Evolutionary conservation across 805 yeast species (phyloP).

Genomic region (Metschnikowia sp.): DNA sequence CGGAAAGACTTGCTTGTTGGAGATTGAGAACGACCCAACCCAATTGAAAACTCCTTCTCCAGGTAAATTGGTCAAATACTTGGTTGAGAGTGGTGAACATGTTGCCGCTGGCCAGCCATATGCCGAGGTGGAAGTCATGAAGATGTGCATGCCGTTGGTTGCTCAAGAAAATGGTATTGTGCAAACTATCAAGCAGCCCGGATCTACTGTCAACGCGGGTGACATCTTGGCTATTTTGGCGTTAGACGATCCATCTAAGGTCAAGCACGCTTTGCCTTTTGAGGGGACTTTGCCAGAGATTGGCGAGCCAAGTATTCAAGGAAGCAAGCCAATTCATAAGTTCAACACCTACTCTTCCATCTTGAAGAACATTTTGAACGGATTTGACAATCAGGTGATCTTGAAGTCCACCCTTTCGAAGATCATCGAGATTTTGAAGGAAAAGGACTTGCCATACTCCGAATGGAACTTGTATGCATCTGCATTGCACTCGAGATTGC

Average conservation of each 20-base stretch:
- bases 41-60: constrained; percentile 98
- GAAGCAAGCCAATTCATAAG: constrained; percentile 79
- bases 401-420: constrained; percentile 79
- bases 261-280: constrained; percentile 92
- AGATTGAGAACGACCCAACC: constrained; percentile 96
- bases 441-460: constrained; percentile 83
- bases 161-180: constrained; percentile 92
- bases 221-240: constrained; percentile 94
- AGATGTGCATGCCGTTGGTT: constrained; percentile 97
- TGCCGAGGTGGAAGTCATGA: constrained; percentile 99
- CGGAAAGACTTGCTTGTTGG: constrained; percentile 89
- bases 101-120: constrained; percentile 86
- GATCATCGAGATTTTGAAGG: constrained; percentile 68
- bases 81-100: constrained; percentile 95
- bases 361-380: constrained; percentile 76
- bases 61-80: constrained; percentile 90
- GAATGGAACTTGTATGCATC: constrained; percentile 86
- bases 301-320: constrained; percentile 80
- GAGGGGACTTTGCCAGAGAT: constrained; percentile 90
- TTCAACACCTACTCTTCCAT: constrained; percentile 57
- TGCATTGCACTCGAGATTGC: constrained; percentile 89
- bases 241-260: constrained; percentile 94
- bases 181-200: constrained; percentile 94
- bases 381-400: constrained; percentile 94
- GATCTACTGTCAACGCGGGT: constrained; percentile 95